Percentiles rank a stretch among this genome's conserved stretches.
Conservation (phyloP, 129 eudicot species). For the Scalesia atractyloides region DNA sequence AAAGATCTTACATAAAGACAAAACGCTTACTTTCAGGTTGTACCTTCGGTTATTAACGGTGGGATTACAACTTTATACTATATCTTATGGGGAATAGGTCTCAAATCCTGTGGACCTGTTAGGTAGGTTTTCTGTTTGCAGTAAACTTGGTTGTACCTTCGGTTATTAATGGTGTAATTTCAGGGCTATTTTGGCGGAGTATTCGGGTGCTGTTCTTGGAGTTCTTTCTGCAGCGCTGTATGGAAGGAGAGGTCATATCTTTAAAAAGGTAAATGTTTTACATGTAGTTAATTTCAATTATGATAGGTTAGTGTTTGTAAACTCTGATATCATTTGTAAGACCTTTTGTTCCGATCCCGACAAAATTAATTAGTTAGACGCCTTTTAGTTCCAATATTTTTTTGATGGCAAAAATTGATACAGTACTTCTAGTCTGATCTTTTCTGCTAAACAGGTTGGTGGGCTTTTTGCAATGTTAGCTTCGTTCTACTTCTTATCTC, state of each 20-base stretch:
- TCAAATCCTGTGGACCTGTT: conserved; percentile 90
- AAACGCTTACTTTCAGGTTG: conserved; percentile 50
- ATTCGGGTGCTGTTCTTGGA: conserved; percentile 97
- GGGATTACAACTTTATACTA: conserved; percentile 91
- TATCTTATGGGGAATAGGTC: conserved; percentile 95
- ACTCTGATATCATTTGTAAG: neutral
- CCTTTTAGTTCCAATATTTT: neutral
- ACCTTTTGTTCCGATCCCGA: neutral
- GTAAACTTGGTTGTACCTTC: neutral
- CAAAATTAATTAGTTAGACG: neutral
- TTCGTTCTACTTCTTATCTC: conserved; percentile 85
- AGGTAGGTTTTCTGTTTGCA: conserved; percentile 50
- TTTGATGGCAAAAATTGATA: neutral
- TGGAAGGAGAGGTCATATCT: conserved; percentile 74
- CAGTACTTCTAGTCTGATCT: neutral
- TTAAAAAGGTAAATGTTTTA: conserved; percentile 65
- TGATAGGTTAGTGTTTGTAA: neutral
- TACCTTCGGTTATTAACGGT: conserved; percentile 87
- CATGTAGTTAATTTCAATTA: neutral
- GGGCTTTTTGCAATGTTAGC: conserved; percentile 90
- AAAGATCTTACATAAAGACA: neutral
- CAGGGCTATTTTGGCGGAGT: conserved; percentile 86
- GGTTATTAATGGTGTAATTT: conserved; percentile 9
- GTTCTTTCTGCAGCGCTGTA: conserved; percentile 83
- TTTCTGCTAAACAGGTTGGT: conserved; percentile 57